Conservation (phyloP, 257 asterid genomes). For the Coffea eugenioides region DNA sequence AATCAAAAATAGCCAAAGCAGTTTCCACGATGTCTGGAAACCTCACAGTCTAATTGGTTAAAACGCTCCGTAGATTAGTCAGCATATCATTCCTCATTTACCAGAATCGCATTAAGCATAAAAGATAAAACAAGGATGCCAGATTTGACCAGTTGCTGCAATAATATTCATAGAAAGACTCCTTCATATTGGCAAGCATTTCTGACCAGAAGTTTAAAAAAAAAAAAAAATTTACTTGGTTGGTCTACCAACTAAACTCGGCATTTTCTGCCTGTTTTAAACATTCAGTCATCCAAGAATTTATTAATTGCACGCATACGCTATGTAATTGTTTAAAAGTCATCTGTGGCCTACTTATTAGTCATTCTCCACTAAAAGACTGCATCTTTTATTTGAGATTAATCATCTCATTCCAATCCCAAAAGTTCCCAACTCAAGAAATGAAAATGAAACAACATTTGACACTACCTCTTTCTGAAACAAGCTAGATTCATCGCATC, state of each 20-base stretch:
- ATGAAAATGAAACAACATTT: neutral
- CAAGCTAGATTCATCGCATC: neutral
- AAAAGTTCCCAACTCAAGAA: neutral
- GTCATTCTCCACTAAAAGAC: conserved; percentile 6
- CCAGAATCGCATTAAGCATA: neutral
- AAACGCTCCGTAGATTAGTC: no score
- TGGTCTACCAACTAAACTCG: neutral
- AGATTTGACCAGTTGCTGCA: neutral
- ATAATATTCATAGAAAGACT: no score
- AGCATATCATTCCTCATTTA: no score
- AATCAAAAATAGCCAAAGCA: no score
- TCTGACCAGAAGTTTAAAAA: neutral
- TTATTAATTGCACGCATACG: neutral
- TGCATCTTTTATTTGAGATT: neutral
- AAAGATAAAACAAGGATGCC: neutral
- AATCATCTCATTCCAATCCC: neutral
- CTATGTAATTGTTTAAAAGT: neutral
- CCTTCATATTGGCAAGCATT: neutral
- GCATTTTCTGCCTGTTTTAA: neutral
- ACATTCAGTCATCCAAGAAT: neutral
- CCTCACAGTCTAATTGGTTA: no score
- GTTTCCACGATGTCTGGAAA: no score
- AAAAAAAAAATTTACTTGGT: no score
- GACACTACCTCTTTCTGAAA: neutral
- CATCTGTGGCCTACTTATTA: neutral